These are phyloP conservation scores for Grigorovia humatica DNA, from an alignment of 805 yeast genomes.

Conservation along the genomic window DNA sequence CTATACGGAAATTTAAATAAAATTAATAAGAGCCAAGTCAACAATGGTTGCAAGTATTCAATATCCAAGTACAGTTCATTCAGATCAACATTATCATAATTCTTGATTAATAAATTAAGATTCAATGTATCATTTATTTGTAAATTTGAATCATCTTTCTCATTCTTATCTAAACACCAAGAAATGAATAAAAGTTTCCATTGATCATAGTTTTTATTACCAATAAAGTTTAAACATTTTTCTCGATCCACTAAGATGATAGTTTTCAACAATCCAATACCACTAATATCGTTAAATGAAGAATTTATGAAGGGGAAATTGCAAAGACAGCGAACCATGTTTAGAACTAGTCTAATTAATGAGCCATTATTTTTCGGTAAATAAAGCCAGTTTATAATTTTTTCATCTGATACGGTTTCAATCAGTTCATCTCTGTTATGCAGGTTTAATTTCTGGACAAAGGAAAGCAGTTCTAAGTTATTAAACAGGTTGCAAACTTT, in stretches of 20 bases:
- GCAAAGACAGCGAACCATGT: slow-evolving; percentile 35
- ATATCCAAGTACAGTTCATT: slow-evolving; percentile 32
- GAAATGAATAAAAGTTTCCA: slow-evolving; percentile 40
- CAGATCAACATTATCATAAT: slow-evolving; percentile 37
- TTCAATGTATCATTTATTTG: slow-evolving; percentile 3
- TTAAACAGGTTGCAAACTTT: slow-evolving; percentile 13
- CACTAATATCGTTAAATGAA: slow-evolving; percentile 26
- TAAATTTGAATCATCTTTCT: background rate
- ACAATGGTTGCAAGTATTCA: slow-evolving; percentile 31
- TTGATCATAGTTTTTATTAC: slow-evolving; percentile 32
- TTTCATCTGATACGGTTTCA: slow-evolving; percentile 18
- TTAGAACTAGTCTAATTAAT: slow-evolving; percentile 30
- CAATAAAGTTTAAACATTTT: slow-evolving; percentile 28
- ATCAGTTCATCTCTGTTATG: slow-evolving; percentile 13
- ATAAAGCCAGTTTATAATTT: slow-evolving; percentile 27
- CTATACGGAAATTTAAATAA: slow-evolving; percentile 29
- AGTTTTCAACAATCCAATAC: slow-evolving; percentile 35
- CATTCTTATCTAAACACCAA: slow-evolving; percentile 23
- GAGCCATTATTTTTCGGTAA: slow-evolving; percentile 28
- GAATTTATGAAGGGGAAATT: slow-evolving; percentile 40
- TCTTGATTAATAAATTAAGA: slow-evolving; percentile 22
- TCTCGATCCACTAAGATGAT: slow-evolving; percentile 36
- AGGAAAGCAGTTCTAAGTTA: slow-evolving; percentile 17
- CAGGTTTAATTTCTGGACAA: slow-evolving; percentile 10
- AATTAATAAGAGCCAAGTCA: slow-evolving; percentile 41